Evolutionary conservation across 2,329 filamentous ascomycete genomes (phyloP), one percentile per base, ranked within the genome.

Genomic region (Allantophomopsis lycopodina): DNA sequence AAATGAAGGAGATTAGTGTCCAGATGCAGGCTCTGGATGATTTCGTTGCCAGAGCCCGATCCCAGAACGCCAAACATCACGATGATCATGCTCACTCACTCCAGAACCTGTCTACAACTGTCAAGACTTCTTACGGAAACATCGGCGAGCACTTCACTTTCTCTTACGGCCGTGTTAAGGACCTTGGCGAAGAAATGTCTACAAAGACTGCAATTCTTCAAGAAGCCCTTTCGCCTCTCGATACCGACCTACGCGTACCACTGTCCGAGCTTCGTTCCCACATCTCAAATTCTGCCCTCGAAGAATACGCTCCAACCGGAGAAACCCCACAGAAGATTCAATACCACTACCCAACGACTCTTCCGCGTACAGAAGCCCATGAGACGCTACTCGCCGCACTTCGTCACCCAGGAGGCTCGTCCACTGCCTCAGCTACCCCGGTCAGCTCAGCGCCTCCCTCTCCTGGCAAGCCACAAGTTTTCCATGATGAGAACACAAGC

Each of bases 11-110:
- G 48, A 81, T 98, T 54, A 80, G 83, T 44, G 72, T 69, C n/a
- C 86, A 96, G 59, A 88, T 98, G 73, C 75, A 79, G 41, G 83
- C 85, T 1, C 71, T 98, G 7, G 89, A 96, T 52, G 84, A 89
- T 48, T 94, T 95, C 50, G 86, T 96, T 32, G 72, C 79, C 23
- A 78, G 83, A 23, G 87, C 93, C 37, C 76, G 80, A 44, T 74
- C 73, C 1, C 82, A 93, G 52, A 96, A 94, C 56, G 75, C 80
- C 21, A 66, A 68, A 14, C 86, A 94, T 54, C 80, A 91, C 55
- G 68, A 76, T 18, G 69, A 72, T 18, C 83, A 93, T 46, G 60
- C 69, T 2, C 57, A 66, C n/a, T 82, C 78, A 1, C 63, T 94
- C n/a, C 61, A 71, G 28, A 61, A 61, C 8, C 67, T 95, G 23